These are phyloP conservation scores for Aciculoconidium aculeatum DNA, from an alignment of 805 yeast species.

Conservation along the genomic window DNA sequence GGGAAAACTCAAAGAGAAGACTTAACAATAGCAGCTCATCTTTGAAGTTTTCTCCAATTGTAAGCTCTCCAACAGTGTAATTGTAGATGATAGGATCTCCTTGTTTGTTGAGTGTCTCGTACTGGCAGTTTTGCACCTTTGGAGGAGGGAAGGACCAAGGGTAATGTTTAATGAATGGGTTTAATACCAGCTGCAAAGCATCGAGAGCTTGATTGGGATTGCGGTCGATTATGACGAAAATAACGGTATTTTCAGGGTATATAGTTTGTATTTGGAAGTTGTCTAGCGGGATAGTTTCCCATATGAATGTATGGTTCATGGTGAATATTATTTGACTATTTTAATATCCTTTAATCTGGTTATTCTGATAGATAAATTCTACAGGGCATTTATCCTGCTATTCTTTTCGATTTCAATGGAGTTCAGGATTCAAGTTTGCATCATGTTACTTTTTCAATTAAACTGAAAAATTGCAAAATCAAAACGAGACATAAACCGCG, in stretches of 20 bases:
- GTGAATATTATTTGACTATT: no score
- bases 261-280: slow-evolving; percentile 2
- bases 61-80: slow-evolving; percentile 36
- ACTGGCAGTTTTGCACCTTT: slow-evolving; percentile 1
- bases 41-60: slow-evolving; percentile 35
- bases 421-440: no score
- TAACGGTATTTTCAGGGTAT: not conserved
- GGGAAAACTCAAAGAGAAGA: slow-evolving; percentile 34
- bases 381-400: no score
- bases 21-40: slow-evolving; percentile 44
- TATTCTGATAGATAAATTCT: no score
- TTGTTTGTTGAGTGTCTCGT: slow-evolving; percentile 2
- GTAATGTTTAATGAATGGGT: slow-evolving; percentile 15
- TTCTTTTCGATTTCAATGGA: no score
- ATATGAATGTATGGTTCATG: slow-evolving; percentile 3
- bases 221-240: slow-evolving; percentile 1
- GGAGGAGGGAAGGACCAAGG: slow-evolving; percentile 16
- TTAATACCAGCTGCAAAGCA: slow-evolving; percentile 8
- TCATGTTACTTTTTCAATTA: no score
- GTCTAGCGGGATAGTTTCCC: slow-evolving; percentile 5
- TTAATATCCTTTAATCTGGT: no score
- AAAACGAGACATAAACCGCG: no score
- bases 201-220: slow-evolving; percentile 1
- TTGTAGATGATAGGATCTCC: slow-evolving; percentile 4
- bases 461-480: no score